Base-by-base conservation (phyloP, 2,329 filamentous ascomycete genomes). In the Venturia pyrina region DNA sequence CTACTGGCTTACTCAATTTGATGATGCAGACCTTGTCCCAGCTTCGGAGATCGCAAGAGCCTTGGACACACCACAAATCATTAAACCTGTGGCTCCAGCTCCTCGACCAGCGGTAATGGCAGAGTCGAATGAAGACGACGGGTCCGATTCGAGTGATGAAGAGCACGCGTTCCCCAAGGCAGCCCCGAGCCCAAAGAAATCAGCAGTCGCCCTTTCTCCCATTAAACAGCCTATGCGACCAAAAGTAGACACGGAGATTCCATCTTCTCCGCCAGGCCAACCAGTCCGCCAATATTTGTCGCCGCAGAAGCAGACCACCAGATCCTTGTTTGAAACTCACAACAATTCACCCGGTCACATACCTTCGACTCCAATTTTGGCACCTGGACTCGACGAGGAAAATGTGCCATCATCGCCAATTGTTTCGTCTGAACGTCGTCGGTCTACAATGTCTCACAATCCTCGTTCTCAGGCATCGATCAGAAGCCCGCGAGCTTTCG, bases 321-420 rank as follows among this genome's bases (percentile, higher is more conserved):
- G 32, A 59, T 59, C 53, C 15, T 15, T 59, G 53, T 59, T 34
- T 19, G 53, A 59, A 37, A 7, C 53, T 24, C 37, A 41, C 7
- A 62, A 34, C 40, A 34, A 24, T 62, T 5, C 60, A 28, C 40
- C 40, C 13, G 37, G 41, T 5, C 40, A 62, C n/a, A 28, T 43
- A 19, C 60, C 60, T 46, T 62, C 60, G 7, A 62, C 60, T 28
- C 60, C 60, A 17, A 28, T 46, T 8, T 28, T 62, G 28, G 60
- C 60, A 40, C 40, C 60, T 43, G 60, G 40, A 46, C 24, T 41
- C n/a, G 60, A 62, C n/a, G 60, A 62, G 19, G 60, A 62, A 11
- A 62, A 43, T 40, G n/a, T 62, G n/a, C 40, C 40, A 4, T 62
- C 60, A 17, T 62, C 60, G n/a, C 60, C 60, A 10, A 62, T 46